Conservation (phyloP, 129 eudicot species). For the Flaveria trinervia region DNA sequence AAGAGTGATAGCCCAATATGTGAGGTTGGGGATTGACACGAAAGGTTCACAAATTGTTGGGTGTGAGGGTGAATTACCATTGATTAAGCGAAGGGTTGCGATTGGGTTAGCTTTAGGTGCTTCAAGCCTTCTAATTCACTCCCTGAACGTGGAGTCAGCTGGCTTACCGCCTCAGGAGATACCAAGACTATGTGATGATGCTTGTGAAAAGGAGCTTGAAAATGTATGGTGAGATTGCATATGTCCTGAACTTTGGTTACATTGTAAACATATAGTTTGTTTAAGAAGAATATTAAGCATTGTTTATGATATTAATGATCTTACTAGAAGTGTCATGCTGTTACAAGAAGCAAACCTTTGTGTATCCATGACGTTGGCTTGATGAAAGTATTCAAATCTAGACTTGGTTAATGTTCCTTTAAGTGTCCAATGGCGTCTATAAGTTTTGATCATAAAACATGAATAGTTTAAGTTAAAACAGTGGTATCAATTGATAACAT, state of each 20-base stretch:
- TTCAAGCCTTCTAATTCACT: conserved; percentile 43
- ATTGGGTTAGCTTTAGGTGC: conserved; percentile 56
- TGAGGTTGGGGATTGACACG: conserved; percentile 20
- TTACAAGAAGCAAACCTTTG: background rate
- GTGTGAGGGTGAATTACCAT: conserved; percentile 22
- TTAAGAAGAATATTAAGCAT: conserved; percentile 10
- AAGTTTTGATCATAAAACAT: background rate
- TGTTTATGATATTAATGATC: background rate
- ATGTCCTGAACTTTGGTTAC: conserved; percentile 40
- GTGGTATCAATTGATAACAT: background rate
- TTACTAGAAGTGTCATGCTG: conserved; percentile 6
- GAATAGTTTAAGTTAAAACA: conserved; percentile 11
- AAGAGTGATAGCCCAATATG: conserved; percentile 30
- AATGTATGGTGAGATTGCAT: conserved; percentile 99
- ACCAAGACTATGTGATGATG: conserved; percentile 78
- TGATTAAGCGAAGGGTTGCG: conserved; percentile 63
- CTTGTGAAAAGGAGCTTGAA: conserved; percentile 97
- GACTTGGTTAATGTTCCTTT: background rate
- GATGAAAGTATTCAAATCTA: conserved; percentile 10
- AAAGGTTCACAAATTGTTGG: conserved; percentile 35
- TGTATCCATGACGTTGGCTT: conserved; percentile 3
- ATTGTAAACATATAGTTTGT: conserved; percentile 1
- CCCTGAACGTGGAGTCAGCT: conserved; percentile 55
- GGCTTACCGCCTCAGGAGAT: conserved; percentile 90
- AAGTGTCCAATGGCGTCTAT: background rate